Percentiles rank a stretch among this genome's conserved stretches.
Conservation (phyloP, 2,329 filamentous ascomycete genomes). For the Didymella lethalis region DNA sequence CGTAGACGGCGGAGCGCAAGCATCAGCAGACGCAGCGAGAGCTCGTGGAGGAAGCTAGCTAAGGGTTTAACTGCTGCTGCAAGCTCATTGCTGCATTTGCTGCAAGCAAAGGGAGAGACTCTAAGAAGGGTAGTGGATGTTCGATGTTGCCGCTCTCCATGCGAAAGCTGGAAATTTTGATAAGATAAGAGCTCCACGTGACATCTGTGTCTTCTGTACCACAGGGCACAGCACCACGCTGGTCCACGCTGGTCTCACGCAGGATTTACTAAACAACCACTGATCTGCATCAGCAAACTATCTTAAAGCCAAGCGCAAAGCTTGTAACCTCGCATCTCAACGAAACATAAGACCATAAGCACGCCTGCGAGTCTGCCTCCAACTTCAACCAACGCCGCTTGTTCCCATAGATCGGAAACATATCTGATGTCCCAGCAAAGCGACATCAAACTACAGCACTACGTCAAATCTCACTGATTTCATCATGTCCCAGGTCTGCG, state of each 20-base stretch:
- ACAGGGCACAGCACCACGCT: too few species aligned
- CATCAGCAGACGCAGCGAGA: constrained; percentile 31
- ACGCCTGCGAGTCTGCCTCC: neutral
- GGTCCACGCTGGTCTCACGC: neutral
- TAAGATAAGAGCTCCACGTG: constrained; percentile 11
- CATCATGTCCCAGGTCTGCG: neutral
- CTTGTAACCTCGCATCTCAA: neutral
- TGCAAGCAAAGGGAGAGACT: neutral
- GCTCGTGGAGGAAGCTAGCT: neutral
- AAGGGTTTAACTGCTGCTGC: neutral
- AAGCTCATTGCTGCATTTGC: constrained; percentile 5
- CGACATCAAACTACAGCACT: neutral
- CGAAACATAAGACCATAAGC: neutral
- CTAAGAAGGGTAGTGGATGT: neutral
- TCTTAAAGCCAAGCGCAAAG: neutral
- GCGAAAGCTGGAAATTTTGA: constrained; percentile 5
- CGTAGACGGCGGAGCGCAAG: constrained; percentile 32
- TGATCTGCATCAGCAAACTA: neutral
- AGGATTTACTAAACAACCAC: neutral
- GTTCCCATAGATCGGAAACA: neutral
- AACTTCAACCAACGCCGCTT: neutral
- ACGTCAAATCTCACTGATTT: neutral
- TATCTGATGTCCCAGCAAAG: neutral
- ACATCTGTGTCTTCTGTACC: too few species aligned
- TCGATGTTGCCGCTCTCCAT: neutral